Evolutionary conservation across 495 filamentous ascomycete genomes (phyloP), one percentile per base, ranked within the genome.

Genomic region (Cercophora sp.): DNA sequence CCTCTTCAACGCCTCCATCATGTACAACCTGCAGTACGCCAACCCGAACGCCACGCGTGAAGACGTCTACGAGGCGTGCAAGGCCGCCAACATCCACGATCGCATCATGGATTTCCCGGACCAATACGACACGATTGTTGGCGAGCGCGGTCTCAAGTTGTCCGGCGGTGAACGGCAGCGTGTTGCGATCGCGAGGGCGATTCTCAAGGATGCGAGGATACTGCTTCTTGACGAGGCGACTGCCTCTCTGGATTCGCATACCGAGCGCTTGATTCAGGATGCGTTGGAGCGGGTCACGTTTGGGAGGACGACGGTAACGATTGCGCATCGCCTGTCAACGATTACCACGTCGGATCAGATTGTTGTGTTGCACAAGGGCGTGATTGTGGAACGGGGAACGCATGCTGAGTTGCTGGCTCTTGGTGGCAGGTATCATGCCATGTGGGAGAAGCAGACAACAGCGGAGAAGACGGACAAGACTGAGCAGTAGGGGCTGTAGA

Each of bases 201-300:
- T 96, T 52, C 75, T 96, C 48, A 96, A 96, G 68, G 85, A 95
- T 57, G 91, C 91, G 23, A 85, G 85, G 25, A 90, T 96, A 56
- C 93, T 96, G 64, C 84, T 96, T 54, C 74, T 96, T n/a, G 91
- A 96, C 64, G 91, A 96, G 69, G 91, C 91, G 9, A 96, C 91
- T 1, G 91, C 91, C 16, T 90, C 91, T 4, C 77, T 96, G 18
- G 91, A 96, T 59, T 90, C 88, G 1, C 88, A 91, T 55, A 96
- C 91, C 2, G 91, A 96, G 67, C 87, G 93, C 63, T 83, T 93
- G 61, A 96, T 96, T 48, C 92, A 96, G 63, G 75, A 88, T 87
- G 13, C 81, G 92, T 9, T 79, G 78, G 34, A 87, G 79, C 83
- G 84, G 77, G 53, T 91, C 31, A 60, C 29, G 80, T 96, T 25